A percentile compares a stretch with the other conserved stretches of the same genome.
These are phyloP conservation scores for Hypoxylon rickii DNA, from an alignment of 495 filamentous ascomycete genomes.

Conservation along the genomic window DNA sequence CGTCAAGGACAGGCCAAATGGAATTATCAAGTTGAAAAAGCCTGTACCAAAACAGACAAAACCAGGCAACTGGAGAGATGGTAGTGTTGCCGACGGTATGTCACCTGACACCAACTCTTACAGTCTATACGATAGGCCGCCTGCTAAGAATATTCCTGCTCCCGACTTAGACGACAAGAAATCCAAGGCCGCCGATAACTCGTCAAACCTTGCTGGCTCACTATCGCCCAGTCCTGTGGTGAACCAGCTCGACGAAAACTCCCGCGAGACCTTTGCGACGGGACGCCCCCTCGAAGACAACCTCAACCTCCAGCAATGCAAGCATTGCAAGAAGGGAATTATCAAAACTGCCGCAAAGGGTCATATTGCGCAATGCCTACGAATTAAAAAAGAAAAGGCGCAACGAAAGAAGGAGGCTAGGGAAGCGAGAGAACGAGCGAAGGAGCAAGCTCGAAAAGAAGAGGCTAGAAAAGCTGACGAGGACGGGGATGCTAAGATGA, in stretches of 20 bases:
- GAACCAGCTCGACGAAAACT: constrained; percentile 72
- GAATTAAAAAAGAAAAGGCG: constrained; percentile 73
- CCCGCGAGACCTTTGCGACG: constrained; percentile 71
- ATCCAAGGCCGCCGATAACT: constrained; percentile 42
- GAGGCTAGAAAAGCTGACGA: constrained; percentile 62
- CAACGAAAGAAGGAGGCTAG: constrained; percentile 80
- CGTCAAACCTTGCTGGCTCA: constrained; percentile 51
- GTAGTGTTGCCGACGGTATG: constrained; percentile 59
- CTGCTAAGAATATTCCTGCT: constrained; percentile 2
- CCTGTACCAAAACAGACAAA: constrained; percentile 59
- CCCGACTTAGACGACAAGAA: constrained; percentile 50
- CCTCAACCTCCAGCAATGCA: constrained; percentile 73
- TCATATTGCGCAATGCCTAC: constrained; percentile 72
- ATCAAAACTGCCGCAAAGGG: constrained; percentile 62
- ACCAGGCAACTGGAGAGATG: constrained; percentile 61
- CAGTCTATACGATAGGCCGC: not conserved
- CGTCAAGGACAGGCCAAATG: constrained; percentile 50
- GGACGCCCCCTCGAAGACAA: constrained; percentile 72
- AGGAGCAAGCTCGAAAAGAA: constrained; percentile 60
- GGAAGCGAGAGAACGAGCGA: constrained; percentile 71
- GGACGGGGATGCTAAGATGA: constrained; percentile 65
- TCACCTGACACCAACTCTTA: constrained; percentile 2
- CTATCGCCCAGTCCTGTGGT: constrained; percentile 61
- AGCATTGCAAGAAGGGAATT: constrained; percentile 78
- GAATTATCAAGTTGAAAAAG: constrained; percentile 73